These are phyloP conservation scores for Morella rubra DNA, from an alignment of 306 rosid species.

Conservation along the genomic window DNA sequence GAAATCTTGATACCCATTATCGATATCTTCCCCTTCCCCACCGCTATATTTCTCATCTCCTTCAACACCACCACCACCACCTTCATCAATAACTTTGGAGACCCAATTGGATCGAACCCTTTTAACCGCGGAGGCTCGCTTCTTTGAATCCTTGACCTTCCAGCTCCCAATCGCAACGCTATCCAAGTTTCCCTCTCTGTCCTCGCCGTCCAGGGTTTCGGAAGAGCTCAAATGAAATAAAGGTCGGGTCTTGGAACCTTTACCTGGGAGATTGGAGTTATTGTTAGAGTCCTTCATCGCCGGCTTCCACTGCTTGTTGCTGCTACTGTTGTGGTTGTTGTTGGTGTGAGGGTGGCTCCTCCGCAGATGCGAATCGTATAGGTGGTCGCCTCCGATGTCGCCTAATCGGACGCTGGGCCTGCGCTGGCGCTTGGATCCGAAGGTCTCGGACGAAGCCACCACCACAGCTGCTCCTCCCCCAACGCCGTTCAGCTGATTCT, in stretches of 20 bases:
- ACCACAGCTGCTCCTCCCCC: conserved; percentile 29
- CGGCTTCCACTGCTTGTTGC: conserved; percentile 64
- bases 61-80: conserved; percentile 44
- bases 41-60: conserved; percentile 66
- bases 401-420: conserved; percentile 93
- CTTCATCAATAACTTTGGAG: conserved; percentile 60
- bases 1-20: conserved; percentile 70
- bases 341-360: conserved; percentile 26
- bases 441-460: conserved; percentile 49
- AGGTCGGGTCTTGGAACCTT: conserved; percentile 82
- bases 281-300: conserved; percentile 39
- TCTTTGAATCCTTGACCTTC: conserved; percentile 80
- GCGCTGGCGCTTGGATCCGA: conserved; percentile 81
- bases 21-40: conserved; percentile 71
- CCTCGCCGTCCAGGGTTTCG: conserved; percentile 65
- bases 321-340: not conserved
- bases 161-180: conserved; percentile 80
- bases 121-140: conserved; percentile 60
- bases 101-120: conserved; percentile 90
- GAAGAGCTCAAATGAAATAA: conserved; percentile 64
- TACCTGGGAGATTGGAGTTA: conserved; percentile 43
- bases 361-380: conserved; percentile 68
- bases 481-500: conserved; percentile 45
- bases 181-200: conserved; percentile 66
- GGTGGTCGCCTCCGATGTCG: conserved; percentile 91